These are phyloP conservation scores for Boechera retrofracta DNA, from an alignment of 345 rosid species.

Conservation along the genomic window DNA sequence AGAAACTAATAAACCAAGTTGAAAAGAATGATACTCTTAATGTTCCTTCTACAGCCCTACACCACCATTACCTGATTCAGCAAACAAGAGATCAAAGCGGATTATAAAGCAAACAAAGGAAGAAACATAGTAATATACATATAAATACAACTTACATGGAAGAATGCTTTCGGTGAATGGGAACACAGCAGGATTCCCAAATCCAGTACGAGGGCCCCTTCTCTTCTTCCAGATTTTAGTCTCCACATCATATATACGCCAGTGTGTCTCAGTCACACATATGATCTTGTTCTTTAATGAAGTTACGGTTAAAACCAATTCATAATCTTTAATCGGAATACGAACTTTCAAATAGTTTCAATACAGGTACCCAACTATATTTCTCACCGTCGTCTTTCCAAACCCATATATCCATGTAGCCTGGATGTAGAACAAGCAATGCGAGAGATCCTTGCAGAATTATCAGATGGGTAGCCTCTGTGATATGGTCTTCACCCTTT, in stretches of 20 bases:
- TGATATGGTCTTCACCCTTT: not conserved
- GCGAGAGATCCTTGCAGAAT: constrained; percentile 33
- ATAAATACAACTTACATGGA: constrained; percentile 41
- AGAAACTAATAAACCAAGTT: constrained; percentile 10
- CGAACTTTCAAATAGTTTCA: not conserved
- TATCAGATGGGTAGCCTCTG: not conserved
- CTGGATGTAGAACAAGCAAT: constrained; percentile 25
- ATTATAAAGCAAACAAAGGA: constrained; percentile 4
- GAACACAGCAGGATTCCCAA: not conserved
- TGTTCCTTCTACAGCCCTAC: constrained; percentile 11
- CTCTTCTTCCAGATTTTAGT: constrained; percentile 1
- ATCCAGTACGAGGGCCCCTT: not conserved
- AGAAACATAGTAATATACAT: not conserved
- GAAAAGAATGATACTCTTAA: not conserved
- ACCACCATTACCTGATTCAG: constrained; percentile 32
- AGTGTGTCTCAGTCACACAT: constrained; percentile 28
- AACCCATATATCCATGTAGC: constrained; percentile 38
- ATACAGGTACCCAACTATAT: constrained; percentile 35
- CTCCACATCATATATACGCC: constrained; percentile 34
- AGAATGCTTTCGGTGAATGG: constrained; percentile 44
- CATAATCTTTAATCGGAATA: not conserved
- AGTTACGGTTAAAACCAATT: constrained; percentile 25
- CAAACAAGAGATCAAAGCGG: not conserved
- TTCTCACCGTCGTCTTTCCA: constrained; percentile 14
- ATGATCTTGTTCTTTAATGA: constrained; percentile 28